A percentile compares a stretch with the other conserved stretches of the same genome.
Conservation (phyloP, 768 basidiomycete genomes). For the Mycena albidolilacea region DNA sequence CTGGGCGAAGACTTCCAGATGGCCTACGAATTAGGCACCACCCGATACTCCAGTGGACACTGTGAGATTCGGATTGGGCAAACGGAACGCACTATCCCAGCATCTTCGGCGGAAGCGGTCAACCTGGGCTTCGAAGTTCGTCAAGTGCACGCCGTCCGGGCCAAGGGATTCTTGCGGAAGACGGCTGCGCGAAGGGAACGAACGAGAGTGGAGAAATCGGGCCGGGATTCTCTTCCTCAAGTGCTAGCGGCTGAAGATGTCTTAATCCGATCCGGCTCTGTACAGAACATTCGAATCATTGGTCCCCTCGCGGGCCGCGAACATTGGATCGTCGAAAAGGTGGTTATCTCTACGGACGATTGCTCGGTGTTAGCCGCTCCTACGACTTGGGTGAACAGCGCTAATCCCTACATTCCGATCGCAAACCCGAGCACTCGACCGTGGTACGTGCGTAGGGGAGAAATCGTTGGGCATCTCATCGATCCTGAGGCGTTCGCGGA, state of each 20-base stretch:
- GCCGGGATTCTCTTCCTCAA: background rate
- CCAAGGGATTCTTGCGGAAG: background rate
- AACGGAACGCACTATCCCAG: background rate
- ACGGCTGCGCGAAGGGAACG: background rate
- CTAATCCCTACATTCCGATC: conserved; percentile 27
- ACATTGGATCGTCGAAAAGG: conserved; percentile 38
- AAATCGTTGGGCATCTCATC: background rate
- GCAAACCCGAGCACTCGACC: conserved; percentile 36
- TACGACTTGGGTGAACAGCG: conserved; percentile 26
- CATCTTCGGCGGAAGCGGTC: conserved; percentile 16
- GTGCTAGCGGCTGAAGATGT: conserved; percentile 19
- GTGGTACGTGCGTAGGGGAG: background rate
- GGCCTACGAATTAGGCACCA: conserved; percentile 40
- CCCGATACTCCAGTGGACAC: conserved; percentile 22
- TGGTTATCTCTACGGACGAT: conserved; percentile 28
- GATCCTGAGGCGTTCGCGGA: background rate
- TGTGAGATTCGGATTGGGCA: conserved; percentile 14
- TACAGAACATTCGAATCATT: conserved; percentile 9
- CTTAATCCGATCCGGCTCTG: background rate
- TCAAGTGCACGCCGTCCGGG: background rate
- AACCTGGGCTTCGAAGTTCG: background rate
- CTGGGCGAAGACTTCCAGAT: conserved; percentile 9
- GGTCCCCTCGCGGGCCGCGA: conserved; percentile 5
- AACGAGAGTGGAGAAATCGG: background rate
- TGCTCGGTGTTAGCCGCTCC: conserved; percentile 21